Percentiles rank a stretch among this genome's conserved stretches.
phyloP scores from a whole-genome alignment of 2,329 filamentous ascomycete species.

The Colletotrichum sp. region DNA sequence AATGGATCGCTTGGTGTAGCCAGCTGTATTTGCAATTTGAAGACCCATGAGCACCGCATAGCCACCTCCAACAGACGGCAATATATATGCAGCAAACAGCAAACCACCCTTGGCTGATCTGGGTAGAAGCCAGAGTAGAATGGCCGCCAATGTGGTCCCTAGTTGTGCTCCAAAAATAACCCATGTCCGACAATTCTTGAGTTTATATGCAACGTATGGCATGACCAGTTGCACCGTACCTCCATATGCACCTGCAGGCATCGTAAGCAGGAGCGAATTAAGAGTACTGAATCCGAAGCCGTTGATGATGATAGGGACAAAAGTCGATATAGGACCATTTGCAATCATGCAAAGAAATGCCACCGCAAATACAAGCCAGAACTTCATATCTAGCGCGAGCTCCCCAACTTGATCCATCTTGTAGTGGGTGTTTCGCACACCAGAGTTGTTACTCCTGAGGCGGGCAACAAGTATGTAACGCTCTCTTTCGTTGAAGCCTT shows the following conservation, averaged over 20 bases:
- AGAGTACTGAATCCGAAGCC: conserved; percentile 48
- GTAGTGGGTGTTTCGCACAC: conserved; percentile 46
- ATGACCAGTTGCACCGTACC: conserved; percentile 43
- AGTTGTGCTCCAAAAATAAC: conserved; percentile 43
- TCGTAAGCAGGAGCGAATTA: conserved; percentile 46
- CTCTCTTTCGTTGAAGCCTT: conserved; percentile 32
- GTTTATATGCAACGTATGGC: conserved; percentile 44
- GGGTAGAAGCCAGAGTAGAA: conserved; percentile 50
- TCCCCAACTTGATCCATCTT: conserved; percentile 48
- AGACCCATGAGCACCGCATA: conserved; percentile 58
- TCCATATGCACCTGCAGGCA: conserved; percentile 43
- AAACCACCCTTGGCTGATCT: conserved; percentile 44
- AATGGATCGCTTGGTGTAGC: conserved; percentile 55
- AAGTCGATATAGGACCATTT: conserved; percentile 49
- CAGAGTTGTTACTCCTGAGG: conserved; percentile 39
- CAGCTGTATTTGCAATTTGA: conserved; percentile 54
- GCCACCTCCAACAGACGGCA: conserved; percentile 46
- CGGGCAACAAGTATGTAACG: conserved; percentile 31
- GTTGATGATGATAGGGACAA: conserved; percentile 49
- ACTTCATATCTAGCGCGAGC: conserved; percentile 34
- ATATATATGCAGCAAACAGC: conserved; percentile 53
- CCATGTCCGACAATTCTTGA: conserved; percentile 36
- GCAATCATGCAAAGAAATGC: conserved; percentile 45
- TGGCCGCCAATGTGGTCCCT: conserved; percentile 43
- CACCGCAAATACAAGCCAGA: conserved; percentile 45